A percentile compares a stretch with the other conserved stretches of the same genome.
phyloP scores from a whole-genome alignment of 768 basidiomycete genomes.

The Clavaria fumosa region DNA sequence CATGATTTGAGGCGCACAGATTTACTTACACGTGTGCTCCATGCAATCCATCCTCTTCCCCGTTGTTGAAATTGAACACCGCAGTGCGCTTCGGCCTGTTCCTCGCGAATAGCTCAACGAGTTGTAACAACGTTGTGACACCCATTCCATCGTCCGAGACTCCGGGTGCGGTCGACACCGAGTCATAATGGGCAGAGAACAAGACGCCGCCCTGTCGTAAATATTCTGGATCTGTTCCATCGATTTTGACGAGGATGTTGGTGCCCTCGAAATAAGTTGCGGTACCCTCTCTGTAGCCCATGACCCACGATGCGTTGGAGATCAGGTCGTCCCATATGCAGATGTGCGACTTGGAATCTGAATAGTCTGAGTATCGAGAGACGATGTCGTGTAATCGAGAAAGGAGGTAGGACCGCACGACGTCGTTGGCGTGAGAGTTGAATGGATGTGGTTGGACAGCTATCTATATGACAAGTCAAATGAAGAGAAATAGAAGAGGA shows the following conservation, averaged over 20 bases:
- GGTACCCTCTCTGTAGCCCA: conserved; percentile 4
- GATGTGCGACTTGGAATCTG: too few species aligned
- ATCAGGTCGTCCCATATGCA: conserved; percentile 34
- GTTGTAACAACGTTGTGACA: conserved; percentile 45
- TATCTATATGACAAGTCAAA: conserved; percentile 24
- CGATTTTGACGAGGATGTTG: conserved; percentile 32
- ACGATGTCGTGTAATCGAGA: conserved; percentile 34
- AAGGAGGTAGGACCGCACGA: conserved; percentile 45
- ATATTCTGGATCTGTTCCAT: conserved; percentile 21
- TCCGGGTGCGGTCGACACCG: conserved; percentile 60
- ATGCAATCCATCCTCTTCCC: conserved; percentile 63
- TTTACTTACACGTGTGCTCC: conserved; percentile 47
- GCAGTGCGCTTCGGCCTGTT: conserved; percentile 42
- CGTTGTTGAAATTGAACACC: conserved; percentile 77
- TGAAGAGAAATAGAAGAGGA: not conserved
- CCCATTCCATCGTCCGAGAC: conserved; percentile 73
- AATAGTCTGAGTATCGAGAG: conserved; percentile 20
- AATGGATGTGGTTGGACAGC: conserved; percentile 60
- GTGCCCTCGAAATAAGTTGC: conserved; percentile 45
- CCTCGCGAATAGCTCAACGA: conserved; percentile 38
- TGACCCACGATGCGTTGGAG: conserved; percentile 31
- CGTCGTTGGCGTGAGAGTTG: conserved; percentile 63
- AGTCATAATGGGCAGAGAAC: conserved; percentile 74
- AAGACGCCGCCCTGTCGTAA: conserved; percentile 32
- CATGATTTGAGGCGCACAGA: not conserved